Evolutionary conservation across 768 basidiomycete genomes (phyloP).

Genomic region (Hirschioporus abietinus): DNA sequence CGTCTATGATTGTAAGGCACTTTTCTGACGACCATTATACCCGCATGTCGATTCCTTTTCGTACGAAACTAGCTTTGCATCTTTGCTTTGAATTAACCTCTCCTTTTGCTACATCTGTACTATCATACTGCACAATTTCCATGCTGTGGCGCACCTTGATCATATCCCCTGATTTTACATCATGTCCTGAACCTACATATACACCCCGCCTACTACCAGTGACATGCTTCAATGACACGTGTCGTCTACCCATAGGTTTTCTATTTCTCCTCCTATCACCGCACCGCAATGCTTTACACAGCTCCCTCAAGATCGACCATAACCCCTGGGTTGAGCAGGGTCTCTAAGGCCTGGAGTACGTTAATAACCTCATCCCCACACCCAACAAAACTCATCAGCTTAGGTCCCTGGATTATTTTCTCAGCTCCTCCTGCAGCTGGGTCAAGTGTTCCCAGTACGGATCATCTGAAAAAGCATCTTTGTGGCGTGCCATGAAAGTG

Average conservation of each 20-base stretch:
- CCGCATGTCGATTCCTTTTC: neutral
- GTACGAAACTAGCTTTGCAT: neutral
- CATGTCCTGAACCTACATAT: neutral
- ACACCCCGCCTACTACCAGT: neutral
- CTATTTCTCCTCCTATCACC: constrained; percentile 1
- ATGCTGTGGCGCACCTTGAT: neutral
- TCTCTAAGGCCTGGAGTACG: neutral
- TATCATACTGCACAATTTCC: neutral
- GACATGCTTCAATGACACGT: neutral
- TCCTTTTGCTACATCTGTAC: neutral
- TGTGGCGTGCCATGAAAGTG: constrained; percentile 83
- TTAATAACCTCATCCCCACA: neutral
- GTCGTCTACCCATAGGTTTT: neutral
- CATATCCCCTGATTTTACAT: neutral
- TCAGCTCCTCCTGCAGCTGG: constrained; percentile 61
- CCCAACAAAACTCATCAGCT: neutral
- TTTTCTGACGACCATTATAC: neutral
- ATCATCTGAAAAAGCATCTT: constrained; percentile 80
- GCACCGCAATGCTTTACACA: neutral
- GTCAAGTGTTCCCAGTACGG: constrained; percentile 72
- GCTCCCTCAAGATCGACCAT: neutral
- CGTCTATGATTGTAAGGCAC: neutral
- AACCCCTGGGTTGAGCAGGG: neutral
- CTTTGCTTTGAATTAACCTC: constrained; percentile 1
- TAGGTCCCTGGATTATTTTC: constrained; percentile 24